phyloP scores from a whole-genome alignment of 1,284 basidiomycete genomes.

The Tilletia setariae region DNA sequence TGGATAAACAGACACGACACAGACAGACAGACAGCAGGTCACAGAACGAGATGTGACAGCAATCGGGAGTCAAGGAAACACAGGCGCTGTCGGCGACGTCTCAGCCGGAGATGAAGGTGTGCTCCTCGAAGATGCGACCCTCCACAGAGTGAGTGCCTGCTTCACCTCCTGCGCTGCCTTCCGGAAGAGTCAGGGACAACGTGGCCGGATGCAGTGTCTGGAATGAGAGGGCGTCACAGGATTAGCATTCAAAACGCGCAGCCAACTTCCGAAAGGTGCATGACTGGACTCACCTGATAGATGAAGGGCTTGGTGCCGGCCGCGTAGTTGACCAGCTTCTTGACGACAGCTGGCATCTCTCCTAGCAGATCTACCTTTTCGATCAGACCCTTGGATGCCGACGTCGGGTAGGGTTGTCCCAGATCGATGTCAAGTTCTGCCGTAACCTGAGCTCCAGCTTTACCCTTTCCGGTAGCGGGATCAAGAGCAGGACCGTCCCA shows the following conservation, averaged over 20 bases:
- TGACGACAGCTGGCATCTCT: conserved; percentile 88
- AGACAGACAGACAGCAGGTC: too few species aligned
- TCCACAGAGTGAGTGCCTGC: conserved; percentile 57
- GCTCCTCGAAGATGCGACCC: conserved; percentile 79
- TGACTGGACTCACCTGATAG: conserved; percentile 67
- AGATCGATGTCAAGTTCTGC: conserved; percentile 38
- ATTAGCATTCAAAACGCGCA: not conserved
- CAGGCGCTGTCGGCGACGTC: too few species aligned
- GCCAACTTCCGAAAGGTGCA: not conserved
- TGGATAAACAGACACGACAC: too few species aligned
- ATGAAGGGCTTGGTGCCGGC: conserved; percentile 88
- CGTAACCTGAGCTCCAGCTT: conserved; percentile 27
- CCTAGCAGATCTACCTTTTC: conserved; percentile 96
- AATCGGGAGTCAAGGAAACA: too few species aligned
- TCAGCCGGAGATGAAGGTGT: conserved; percentile 68
- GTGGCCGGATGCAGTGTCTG: conserved; percentile 79
- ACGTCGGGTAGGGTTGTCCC: conserved; percentile 36
- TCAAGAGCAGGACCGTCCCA: conserved; percentile 71
- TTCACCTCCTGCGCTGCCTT: conserved; percentile 21
- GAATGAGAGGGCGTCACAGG: not conserved
- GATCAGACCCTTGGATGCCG: conserved; percentile 68
- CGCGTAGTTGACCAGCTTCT: conserved; percentile 83
- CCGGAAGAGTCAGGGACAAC: conserved; percentile 66
- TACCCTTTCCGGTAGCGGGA: conserved; percentile 27
- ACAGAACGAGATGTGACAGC: too few species aligned